Conservation (phyloP, 2,329 filamentous ascomycete genomes). For the Hymenoscyphus fructigenus region DNA sequence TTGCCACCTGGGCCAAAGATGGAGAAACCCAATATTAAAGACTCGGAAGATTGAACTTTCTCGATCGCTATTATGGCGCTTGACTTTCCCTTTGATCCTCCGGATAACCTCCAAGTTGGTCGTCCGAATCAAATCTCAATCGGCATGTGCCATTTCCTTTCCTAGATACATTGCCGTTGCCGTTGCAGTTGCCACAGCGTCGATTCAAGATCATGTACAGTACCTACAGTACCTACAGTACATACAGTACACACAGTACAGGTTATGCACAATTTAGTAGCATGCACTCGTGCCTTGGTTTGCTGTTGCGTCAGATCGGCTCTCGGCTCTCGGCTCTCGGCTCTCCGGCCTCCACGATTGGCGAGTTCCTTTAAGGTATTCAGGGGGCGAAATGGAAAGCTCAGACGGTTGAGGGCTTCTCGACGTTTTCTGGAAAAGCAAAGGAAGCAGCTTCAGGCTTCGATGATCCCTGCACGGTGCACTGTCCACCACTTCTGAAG, state of each 20-base stretch:
- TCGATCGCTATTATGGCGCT: not conserved
- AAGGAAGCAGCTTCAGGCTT: not conserved
- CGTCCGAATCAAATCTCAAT: not conserved
- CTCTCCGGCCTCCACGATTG: not conserved
- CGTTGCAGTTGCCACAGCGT: not conserved
- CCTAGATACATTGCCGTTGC: not conserved
- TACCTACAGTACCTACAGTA: too few species aligned
- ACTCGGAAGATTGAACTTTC: not conserved
- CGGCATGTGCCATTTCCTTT: not conserved
- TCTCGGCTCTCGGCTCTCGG: too few species aligned
- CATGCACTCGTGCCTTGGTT: not conserved
- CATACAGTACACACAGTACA: too few species aligned
- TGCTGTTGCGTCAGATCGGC: not conserved
- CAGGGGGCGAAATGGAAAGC: not conserved
- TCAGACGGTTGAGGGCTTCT: not conserved
- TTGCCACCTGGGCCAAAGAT: too few species aligned
- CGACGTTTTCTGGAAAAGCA: not conserved
- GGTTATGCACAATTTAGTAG: not conserved
- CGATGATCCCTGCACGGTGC: not conserved
- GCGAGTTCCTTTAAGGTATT: not conserved
- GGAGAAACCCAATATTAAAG: too few species aligned
- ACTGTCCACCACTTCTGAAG: not conserved
- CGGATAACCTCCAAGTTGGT: not conserved
- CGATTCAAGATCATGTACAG: too few species aligned
- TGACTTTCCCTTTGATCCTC: not conserved